phyloP scores from a whole-genome alignment of 2,329 filamentous ascomycete species.

The Botrytis pseudocinerea region DNA sequence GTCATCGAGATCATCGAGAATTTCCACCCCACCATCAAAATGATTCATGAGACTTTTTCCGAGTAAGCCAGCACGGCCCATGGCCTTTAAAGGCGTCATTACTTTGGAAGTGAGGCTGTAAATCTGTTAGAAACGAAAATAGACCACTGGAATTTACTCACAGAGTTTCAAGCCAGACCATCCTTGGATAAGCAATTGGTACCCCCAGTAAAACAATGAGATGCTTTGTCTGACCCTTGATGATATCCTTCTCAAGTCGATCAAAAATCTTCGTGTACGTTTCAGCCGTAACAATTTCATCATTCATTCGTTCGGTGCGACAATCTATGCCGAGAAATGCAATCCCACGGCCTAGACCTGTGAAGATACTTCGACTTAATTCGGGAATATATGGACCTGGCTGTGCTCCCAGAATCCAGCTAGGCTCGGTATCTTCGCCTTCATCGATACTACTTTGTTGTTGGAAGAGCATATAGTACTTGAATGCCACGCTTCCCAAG shows the following conservation, averaged over 20 bases:
- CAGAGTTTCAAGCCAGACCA: conserved; percentile 73
- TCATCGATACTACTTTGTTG: conserved; percentile 86
- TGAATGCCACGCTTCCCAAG: conserved; percentile 88
- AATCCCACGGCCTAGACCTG: conserved; percentile 76
- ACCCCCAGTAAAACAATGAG: conserved; percentile 84
- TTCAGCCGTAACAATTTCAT: conserved; percentile 76
- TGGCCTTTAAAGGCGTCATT: conserved; percentile 85
- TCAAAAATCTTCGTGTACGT: conserved; percentile 88
- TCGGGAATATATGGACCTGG: conserved; percentile 91
- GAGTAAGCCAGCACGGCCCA: conserved; percentile 79
- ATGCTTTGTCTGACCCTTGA: conserved; percentile 84
- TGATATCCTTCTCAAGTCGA: conserved; percentile 77
- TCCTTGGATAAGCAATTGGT: conserved; percentile 76
- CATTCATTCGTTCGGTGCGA: conserved; percentile 82
- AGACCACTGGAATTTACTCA: conserved; percentile 44
- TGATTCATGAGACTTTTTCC: conserved; percentile 78
- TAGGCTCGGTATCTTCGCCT: conserved; percentile 80
- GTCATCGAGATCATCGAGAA: conserved; percentile 89
- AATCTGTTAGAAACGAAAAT: conserved; percentile 39
- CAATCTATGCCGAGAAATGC: conserved; percentile 87
- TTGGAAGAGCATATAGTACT: conserved; percentile 98
- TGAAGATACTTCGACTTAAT: conserved; percentile 79
- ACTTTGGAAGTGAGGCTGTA: conserved; percentile 74
- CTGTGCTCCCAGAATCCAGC: conserved; percentile 78
- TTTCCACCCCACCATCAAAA: conserved; percentile 88